Conservation (phyloP, 2,329 filamentous ascomycete species). For the Colletotrichum sp. region DNA sequence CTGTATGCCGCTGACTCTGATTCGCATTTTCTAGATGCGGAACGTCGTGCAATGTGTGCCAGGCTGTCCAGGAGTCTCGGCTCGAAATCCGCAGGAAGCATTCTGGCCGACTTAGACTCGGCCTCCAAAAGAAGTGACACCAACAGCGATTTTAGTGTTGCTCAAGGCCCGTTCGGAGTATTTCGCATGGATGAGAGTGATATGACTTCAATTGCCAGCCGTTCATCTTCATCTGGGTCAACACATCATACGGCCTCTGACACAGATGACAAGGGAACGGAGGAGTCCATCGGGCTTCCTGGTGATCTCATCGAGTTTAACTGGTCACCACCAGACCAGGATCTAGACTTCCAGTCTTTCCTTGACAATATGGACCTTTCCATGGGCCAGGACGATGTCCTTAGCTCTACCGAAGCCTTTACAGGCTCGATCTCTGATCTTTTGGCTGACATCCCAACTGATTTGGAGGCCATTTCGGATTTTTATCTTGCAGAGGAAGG, state of each 20-base stretch:
- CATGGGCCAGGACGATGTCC: background rate
- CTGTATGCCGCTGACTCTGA: background rate
- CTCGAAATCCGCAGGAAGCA: background rate
- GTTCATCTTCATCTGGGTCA: background rate
- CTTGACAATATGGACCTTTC: background rate
- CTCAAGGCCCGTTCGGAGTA: background rate
- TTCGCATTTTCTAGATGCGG: background rate
- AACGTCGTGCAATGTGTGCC: background rate
- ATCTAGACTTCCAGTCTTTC: background rate
- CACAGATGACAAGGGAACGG: background rate
- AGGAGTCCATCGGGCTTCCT: background rate
- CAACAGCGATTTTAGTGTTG: background rate
- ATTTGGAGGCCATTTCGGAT: background rate
- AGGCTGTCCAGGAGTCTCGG: background rate
- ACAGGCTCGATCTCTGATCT: background rate
- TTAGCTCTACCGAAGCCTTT: background rate
- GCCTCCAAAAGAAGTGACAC: background rate
- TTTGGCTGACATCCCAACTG: background rate
- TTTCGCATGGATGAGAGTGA: background rate
- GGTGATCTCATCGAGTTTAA: background rate
- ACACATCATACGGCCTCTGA: background rate
- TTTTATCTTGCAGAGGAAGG: background rate
- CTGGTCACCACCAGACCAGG: background rate
- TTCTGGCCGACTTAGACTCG: background rate
- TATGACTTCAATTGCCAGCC: background rate